phyloP scores from a whole-genome alignment of 768 basidiomycete species.

The Exidia glandulosa region DNA sequence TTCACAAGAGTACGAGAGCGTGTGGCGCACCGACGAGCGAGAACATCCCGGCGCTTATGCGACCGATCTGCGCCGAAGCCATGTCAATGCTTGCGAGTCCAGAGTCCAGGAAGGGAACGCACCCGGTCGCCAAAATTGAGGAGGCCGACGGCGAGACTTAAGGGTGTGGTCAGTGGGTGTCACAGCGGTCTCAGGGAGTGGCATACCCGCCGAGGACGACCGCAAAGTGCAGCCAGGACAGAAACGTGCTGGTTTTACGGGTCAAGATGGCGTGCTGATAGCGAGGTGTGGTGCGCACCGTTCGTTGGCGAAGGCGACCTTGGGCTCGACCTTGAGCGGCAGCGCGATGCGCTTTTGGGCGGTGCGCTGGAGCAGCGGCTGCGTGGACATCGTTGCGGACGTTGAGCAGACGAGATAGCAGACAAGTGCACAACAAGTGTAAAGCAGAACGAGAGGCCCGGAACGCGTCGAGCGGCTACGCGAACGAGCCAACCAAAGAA shows the following conservation, averaged over 20 bases:
- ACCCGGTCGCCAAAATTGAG: slow-evolving; percentile 98
- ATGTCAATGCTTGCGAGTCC: neutral
- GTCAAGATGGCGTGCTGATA: neutral
- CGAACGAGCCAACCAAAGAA: too few relatives aligned
- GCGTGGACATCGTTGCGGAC: slow-evolving; percentile 69
- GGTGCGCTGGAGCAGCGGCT: slow-evolving; percentile 92
- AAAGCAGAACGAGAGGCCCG: too few relatives aligned
- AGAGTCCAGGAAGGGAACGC: slow-evolving; percentile 9
- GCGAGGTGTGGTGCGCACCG: slow-evolving; percentile 20
- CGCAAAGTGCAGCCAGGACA: slow-evolving; percentile 98
- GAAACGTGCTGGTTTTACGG: slow-evolving; percentile 45
- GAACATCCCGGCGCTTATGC: slow-evolving; percentile 94
- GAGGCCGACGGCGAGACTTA: slow-evolving; percentile 78
- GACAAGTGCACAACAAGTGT: neutral
- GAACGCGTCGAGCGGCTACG: too few relatives aligned
- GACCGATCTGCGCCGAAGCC: slow-evolving; percentile 57
- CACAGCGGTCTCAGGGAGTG: neutral
- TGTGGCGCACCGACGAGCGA: slow-evolving; percentile 70
- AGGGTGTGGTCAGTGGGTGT: neutral
- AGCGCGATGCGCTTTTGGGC: slow-evolving; percentile 93
- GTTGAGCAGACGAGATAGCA: neutral
- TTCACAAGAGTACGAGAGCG: neutral
- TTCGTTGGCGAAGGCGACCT: slow-evolving; percentile 91
- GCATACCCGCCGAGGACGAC: slow-evolving; percentile 72
- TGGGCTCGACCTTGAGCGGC: slow-evolving; percentile 88